phyloP scores from a whole-genome alignment of 257 asterid species.

The Pogostemon cablin region DNA sequence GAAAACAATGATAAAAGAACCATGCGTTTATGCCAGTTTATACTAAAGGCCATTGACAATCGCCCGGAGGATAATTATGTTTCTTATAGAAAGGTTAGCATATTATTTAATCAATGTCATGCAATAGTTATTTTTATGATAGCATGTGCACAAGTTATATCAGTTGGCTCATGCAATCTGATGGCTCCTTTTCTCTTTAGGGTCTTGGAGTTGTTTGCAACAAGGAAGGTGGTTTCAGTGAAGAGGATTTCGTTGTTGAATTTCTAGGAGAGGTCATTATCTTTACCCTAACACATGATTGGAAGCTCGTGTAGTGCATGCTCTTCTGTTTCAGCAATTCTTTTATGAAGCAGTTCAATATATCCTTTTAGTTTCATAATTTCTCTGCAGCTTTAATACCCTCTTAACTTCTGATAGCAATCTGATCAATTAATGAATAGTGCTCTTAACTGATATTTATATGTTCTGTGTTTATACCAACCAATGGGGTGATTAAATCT shows the following conservation, averaged over 20 bases:
- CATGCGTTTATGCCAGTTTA: slow-evolving; percentile 66
- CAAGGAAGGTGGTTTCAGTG: slow-evolving; percentile 86
- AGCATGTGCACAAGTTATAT: slow-evolving; percentile 8
- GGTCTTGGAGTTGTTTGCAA: slow-evolving; percentile 99
- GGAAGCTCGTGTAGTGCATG: not conserved
- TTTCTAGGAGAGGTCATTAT: slow-evolving; percentile 91
- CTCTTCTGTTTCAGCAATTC: not conserved
- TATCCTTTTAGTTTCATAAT: not conserved
- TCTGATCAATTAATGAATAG: not conserved
- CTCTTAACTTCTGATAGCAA: too few relatives aligned
- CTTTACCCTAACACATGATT: not conserved
- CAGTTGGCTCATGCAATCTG: slow-evolving; percentile 25
- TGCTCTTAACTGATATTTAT: not conserved
- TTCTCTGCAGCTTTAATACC: not conserved
- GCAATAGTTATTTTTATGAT: slow-evolving; percentile 8
- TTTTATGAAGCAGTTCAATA: not conserved
- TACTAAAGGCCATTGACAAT: slow-evolving; percentile 76
- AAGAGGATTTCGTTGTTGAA: slow-evolving; percentile 97
- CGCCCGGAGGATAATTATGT: slow-evolving; percentile 94
- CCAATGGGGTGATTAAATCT: not conserved
- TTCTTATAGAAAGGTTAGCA: slow-evolving; percentile 89
- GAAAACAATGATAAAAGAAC: slow-evolving; percentile 65
- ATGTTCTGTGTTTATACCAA: slow-evolving; percentile 3
- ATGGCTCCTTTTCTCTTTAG: slow-evolving; percentile 44
- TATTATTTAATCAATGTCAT: slow-evolving; percentile 9